Evolutionary conservation across 441 rosid species (phyloP).

Genomic region (Euphorbia celastroides): DNA sequence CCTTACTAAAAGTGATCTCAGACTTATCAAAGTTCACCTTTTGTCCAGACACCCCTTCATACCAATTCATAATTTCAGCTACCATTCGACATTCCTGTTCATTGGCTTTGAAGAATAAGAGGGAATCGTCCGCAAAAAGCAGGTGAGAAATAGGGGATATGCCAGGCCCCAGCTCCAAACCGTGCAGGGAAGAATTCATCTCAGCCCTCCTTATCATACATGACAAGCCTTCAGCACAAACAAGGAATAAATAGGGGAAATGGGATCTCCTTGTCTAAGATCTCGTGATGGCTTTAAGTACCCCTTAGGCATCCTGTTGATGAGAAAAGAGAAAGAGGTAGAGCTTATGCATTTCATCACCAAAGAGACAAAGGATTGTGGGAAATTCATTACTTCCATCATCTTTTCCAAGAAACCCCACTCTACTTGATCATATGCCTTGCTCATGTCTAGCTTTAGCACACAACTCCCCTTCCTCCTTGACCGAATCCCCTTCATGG

Average conservation of each 20-base stretch:
- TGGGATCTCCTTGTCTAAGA: neutral
- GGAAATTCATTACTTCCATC: neutral
- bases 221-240: neutral
- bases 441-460: neutral
- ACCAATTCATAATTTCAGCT: fast-evolving
- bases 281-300: neutral
- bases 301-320: neutral
- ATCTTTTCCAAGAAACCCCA: neutral
- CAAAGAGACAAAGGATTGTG: neutral
- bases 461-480: neutral
- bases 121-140: neutral
- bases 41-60: neutral
- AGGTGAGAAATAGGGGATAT: neutral
- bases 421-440: neutral
- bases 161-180: neutral
- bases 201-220: neutral
- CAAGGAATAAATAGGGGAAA: neutral
- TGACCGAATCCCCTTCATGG: neutral
- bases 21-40: neutral
- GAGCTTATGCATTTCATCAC: neutral
- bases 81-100: neutral
- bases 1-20: neutral
- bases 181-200: neutral
- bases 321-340: neutral
- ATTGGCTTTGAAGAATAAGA: neutral